phyloP scores from a whole-genome alignment of 2,329 filamentous ascomycete genomes.

The Cladosporium halotolerans region DNA sequence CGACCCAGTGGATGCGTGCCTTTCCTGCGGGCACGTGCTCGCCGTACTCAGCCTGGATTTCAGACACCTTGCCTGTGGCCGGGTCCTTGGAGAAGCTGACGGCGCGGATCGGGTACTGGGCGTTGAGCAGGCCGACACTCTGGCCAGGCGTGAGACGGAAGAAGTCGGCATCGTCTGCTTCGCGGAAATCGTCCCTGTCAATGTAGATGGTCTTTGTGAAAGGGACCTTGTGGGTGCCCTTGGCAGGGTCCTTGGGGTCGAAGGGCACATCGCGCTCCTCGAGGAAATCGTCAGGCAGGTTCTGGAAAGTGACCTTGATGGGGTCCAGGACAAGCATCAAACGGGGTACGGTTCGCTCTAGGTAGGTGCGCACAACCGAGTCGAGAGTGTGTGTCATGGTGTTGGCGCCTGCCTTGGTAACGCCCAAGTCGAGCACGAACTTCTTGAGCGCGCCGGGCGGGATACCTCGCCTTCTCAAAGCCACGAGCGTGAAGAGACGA shows the following conservation, averaged over 20 bases:
- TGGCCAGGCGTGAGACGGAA: constrained; percentile 73
- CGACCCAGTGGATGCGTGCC: constrained; percentile 79
- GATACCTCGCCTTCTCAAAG: constrained; percentile 73
- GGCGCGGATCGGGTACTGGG: constrained; percentile 63
- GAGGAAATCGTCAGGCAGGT: constrained; percentile 61
- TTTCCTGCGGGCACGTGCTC: constrained; percentile 53
- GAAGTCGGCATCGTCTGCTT: constrained; percentile 65
- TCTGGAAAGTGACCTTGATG: constrained; percentile 73
- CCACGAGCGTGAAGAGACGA: constrained; percentile 79
- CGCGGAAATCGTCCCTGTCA: constrained; percentile 71
- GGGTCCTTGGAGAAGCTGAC: constrained; percentile 63
- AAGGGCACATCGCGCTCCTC: constrained; percentile 68
- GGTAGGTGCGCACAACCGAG: constrained; percentile 73
- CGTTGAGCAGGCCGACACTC: constrained; percentile 66
- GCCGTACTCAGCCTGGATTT: constrained; percentile 60
- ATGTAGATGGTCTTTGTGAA: constrained; percentile 81
- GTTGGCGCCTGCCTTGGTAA: constrained; percentile 72
- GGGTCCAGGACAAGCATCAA: constrained; percentile 88
- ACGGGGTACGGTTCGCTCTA: constrained; percentile 81
- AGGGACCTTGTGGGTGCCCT: constrained; percentile 55
- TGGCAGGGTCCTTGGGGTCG: constrained; percentile 68
- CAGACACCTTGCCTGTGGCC: constrained; percentile 56
- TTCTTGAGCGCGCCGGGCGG: constrained; percentile 82
- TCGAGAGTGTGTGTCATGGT: constrained; percentile 83
- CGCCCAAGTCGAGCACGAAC: constrained; percentile 86